Conservation (phyloP, 2,329 filamentous ascomycete genomes). For the Gnomoniopsis smithogilvyi region DNA sequence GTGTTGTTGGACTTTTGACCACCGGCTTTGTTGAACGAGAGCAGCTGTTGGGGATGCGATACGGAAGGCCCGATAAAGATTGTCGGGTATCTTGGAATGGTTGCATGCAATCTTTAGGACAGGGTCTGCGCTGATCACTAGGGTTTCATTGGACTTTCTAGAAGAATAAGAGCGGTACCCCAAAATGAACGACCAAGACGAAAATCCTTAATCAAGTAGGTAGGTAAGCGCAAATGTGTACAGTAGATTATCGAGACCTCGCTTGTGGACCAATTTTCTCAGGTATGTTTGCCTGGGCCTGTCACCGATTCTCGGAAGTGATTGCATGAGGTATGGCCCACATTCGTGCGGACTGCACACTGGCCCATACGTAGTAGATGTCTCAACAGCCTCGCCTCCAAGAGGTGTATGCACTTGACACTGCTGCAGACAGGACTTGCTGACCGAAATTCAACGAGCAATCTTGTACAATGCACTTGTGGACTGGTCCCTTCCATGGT, state of each 20-base stretch:
- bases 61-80: conserved; percentile 12
- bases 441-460: no score
- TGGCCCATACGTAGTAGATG: no score
- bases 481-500: no score
- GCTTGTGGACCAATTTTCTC: background rate
- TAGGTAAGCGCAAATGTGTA: background rate
- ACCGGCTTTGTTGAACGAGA: background rate
- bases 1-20: background rate
- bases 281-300: background rate
- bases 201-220: background rate
- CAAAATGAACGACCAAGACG: background rate
- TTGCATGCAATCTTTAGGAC: background rate
- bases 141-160: background rate
- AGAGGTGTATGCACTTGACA: background rate
- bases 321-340: background rate
- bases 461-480: no score
- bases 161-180: background rate
- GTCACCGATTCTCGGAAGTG: background rate
- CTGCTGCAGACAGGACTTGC: no score
- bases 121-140: background rate
- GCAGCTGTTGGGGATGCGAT: background rate
- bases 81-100: conserved; percentile 3
- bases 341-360: background rate
- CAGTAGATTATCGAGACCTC: background rate
- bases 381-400: background rate